phyloP scores from a whole-genome alignment of 2,329 filamentous ascomycete genomes.

The Bipolaris cookei region DNA sequence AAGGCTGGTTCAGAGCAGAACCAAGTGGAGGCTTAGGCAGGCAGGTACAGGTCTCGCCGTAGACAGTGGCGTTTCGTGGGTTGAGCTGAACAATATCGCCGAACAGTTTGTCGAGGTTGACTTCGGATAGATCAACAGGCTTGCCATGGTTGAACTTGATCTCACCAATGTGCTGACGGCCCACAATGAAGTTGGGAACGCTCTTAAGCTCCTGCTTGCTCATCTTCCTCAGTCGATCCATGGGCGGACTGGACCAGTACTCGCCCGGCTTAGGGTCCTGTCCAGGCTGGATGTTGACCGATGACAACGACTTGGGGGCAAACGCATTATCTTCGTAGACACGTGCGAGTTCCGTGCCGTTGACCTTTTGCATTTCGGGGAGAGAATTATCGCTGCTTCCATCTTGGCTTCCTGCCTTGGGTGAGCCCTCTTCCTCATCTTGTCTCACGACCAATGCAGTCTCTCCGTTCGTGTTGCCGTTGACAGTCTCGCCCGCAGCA shows the following conservation, averaged over 20 bases:
- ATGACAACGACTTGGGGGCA: constrained; percentile 43
- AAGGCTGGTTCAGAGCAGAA: constrained; percentile 89
- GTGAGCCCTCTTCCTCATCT: constrained; percentile 59
- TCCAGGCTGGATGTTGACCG: constrained; percentile 37
- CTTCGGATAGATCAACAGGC: constrained; percentile 76
- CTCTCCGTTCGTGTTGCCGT: constrained; percentile 51
- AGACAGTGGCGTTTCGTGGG: constrained; percentile 85
- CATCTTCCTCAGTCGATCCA: constrained; percentile 79
- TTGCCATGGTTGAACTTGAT: constrained; percentile 70
- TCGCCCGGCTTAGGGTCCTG: constrained; percentile 68
- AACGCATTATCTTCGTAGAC: constrained; percentile 73
- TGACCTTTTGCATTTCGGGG: constrained; percentile 73
- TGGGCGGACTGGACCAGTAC: constrained; percentile 85
- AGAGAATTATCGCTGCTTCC: constrained; percentile 48
- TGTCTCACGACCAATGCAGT: constrained; percentile 59
- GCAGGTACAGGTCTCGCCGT: constrained; percentile 59
- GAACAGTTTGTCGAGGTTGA: constrained; percentile 81
- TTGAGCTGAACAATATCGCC: constrained; percentile 77
- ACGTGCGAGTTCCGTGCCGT: constrained; percentile 76
- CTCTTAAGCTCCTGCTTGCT: constrained; percentile 77
- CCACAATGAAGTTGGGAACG: constrained; percentile 78
- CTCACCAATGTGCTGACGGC: constrained; percentile 79
- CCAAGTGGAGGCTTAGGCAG: constrained; percentile 80
- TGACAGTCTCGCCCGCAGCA: constrained; percentile 63
- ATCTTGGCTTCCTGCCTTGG: constrained; percentile 57